Evolutionary conservation across 768 basidiomycete species (phyloP).

Genomic region (Vararia minispora): DNA sequence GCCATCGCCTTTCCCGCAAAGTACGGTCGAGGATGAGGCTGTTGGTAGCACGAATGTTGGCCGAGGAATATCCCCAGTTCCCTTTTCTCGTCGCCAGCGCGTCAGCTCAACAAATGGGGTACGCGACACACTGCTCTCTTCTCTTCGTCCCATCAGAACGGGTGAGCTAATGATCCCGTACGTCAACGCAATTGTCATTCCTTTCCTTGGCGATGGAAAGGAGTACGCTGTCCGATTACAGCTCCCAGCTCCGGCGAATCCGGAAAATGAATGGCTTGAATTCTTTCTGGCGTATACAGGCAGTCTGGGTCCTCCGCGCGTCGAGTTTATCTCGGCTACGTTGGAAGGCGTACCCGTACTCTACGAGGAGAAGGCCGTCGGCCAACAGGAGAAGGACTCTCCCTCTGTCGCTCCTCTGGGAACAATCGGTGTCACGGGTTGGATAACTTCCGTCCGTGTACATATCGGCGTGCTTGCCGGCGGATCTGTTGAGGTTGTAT

Average conservation of each 20-base stretch:
- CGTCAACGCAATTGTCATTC: conserved; percentile 42
- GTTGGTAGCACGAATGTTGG: conserved; percentile 12
- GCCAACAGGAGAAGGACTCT: conserved; percentile 24
- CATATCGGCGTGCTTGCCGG: conserved; percentile 40
- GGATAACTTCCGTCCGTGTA: conserved; percentile 57
- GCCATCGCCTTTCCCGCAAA: too few species aligned
- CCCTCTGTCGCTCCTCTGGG: conserved; percentile 34
- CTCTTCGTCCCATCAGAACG: conserved; percentile 32
- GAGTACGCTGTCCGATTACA: conserved; percentile 47
- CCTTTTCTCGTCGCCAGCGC: conserved; percentile 16
- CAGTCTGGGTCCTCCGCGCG: conserved; percentile 25
- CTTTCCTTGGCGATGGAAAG: conserved; percentile 27
- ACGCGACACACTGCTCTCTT: conserved; percentile 17
- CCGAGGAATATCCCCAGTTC: conserved; percentile 7
- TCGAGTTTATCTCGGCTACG: conserved; percentile 48
- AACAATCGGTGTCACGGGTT: conserved; percentile 42
- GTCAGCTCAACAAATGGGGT: conserved; percentile 15
- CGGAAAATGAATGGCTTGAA: conserved; percentile 65
- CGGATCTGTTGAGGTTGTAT: conserved; percentile 49
- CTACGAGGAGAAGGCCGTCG: conserved; percentile 38
- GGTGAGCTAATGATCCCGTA: conserved; percentile 54
- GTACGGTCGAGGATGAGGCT: too few species aligned
- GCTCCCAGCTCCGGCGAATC: conserved; percentile 44
- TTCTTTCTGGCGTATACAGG: conserved; percentile 40
- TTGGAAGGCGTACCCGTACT: conserved; percentile 55